A percentile compares a stretch with the other conserved stretches of the same genome.
Conservation (phyloP, 805 yeast genomes). For the Candida boleticola region DNA sequence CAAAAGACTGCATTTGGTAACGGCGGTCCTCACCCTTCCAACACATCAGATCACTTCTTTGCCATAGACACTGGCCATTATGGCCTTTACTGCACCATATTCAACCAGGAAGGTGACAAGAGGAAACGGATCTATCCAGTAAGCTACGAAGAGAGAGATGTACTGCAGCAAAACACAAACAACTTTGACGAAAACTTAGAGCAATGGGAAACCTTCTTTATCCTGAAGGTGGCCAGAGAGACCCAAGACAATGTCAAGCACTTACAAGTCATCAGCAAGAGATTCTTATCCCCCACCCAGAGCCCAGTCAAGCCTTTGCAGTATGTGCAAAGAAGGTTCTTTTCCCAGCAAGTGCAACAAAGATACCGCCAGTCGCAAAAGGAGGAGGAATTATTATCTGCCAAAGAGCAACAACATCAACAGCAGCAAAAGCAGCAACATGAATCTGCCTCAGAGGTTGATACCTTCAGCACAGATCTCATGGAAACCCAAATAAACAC, state of each 20-base stretch:
- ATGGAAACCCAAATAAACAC: neutral
- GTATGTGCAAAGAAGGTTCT: constrained; percentile 6
- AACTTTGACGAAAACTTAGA: neutral
- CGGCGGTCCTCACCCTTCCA: constrained; percentile 21
- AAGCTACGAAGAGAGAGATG: constrained; percentile 1
- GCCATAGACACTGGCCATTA: constrained; percentile 40
- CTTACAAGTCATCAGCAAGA: constrained; percentile 20
- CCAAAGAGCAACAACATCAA: neutral
- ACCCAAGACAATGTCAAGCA: constrained; percentile 24
- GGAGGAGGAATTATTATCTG: constrained; percentile 2
- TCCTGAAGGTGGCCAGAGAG: constrained; percentile 29
- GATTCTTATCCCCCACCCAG: constrained; percentile 19
- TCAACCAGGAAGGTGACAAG: constrained; percentile 31
- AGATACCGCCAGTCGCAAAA: constrained; percentile 1
- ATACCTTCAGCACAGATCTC: neutral
- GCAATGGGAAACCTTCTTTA: constrained; percentile 19
- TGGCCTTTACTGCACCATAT: constrained; percentile 40
- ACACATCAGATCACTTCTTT: constrained; percentile 16
- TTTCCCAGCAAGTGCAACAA: constrained; percentile 6
- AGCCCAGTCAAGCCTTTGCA: constrained; percentile 8
- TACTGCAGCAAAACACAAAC: neutral
- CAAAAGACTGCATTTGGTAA: constrained; percentile 6
- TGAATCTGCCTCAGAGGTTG: neutral
- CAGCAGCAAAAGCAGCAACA: neutral
- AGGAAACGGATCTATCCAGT: constrained; percentile 6